Conservation (phyloP, 345 rosid species). For the Moricandia moricandioides region DNA sequence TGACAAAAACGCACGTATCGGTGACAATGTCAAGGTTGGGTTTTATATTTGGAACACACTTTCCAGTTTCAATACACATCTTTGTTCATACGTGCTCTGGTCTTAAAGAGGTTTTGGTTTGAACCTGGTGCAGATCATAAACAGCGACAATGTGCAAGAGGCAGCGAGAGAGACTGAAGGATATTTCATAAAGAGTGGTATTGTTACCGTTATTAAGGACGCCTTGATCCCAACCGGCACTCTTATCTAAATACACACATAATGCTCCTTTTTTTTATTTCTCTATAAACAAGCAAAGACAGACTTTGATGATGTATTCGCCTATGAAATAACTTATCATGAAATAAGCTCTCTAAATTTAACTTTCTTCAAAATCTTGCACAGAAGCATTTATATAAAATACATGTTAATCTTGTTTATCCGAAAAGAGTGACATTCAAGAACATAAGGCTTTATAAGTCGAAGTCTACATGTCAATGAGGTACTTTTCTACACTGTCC, state of each 20-base stretch:
- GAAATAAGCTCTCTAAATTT: neutral
- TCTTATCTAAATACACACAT: constrained; percentile 41
- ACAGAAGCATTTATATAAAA: neutral
- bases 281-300: neutral
- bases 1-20: constrained; percentile 91
- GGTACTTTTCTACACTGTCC: neutral
- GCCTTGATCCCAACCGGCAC: constrained; percentile 90
- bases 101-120: neutral
- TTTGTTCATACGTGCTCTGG: neutral
- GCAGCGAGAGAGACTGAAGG: constrained; percentile 94
- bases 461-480: constrained; percentile 1
- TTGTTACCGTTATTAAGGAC: constrained; percentile 89
- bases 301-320: constrained; percentile 10
- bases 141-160: constrained; percentile 78
- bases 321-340: neutral
- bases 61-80: neutral
- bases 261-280: neutral
- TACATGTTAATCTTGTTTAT: neutral
- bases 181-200: constrained; percentile 93
- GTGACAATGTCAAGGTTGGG: constrained; percentile 75
- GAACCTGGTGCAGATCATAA: constrained; percentile 57
- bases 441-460: neutral
- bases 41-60: neutral
- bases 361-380: neutral
- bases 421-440: neutral